phyloP scores from a whole-genome alignment of 2,329 filamentous ascomycete genomes.

The Stachybotrys chartarum region DNA sequence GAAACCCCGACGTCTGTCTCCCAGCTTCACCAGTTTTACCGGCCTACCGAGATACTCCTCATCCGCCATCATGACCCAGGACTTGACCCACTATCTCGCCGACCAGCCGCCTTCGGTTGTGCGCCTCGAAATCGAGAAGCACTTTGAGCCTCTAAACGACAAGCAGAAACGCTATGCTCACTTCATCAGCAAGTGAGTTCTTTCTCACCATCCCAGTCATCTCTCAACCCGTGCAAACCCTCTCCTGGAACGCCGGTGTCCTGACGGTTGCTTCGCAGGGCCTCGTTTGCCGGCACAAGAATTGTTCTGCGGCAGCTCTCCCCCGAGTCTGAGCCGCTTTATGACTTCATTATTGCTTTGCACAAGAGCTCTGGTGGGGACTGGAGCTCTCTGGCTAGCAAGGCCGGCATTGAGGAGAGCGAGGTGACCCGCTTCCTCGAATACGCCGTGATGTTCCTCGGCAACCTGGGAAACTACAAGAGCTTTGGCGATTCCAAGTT shows the following conservation, averaged over 20 bases:
- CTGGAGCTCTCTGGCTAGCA: constrained; percentile 60
- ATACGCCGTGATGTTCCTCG: constrained; percentile 72
- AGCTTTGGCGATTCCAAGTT: constrained; percentile 83
- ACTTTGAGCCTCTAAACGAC: constrained; percentile 73
- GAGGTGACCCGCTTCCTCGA: constrained; percentile 65
- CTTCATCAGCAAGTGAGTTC: constrained; percentile 67
- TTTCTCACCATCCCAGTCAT: neutral
- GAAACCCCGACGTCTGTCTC: constrained; percentile 13
- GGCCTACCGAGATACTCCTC: constrained; percentile 20
- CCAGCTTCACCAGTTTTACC: constrained; percentile 15
- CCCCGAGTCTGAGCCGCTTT: constrained; percentile 74
- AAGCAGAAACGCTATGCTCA: constrained; percentile 87
- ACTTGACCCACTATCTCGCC: constrained; percentile 73
- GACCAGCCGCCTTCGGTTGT: constrained; percentile 88
- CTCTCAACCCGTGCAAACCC: neutral
- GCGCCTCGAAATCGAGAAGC: constrained; percentile 80
- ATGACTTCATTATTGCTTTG: constrained; percentile 70
- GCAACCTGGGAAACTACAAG: constrained; percentile 80
- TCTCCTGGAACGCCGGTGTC: neutral
- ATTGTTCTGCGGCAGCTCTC: constrained; percentile 77
- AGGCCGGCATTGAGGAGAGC: constrained; percentile 56
- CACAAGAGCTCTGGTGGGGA: constrained; percentile 61
- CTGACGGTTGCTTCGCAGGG: constrained; percentile 38
- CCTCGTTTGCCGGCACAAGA: constrained; percentile 68
- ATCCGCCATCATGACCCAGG: constrained; percentile 47